Conservation (phyloP, 257 asterid species). For the Solanum chiquidenum region DNA sequence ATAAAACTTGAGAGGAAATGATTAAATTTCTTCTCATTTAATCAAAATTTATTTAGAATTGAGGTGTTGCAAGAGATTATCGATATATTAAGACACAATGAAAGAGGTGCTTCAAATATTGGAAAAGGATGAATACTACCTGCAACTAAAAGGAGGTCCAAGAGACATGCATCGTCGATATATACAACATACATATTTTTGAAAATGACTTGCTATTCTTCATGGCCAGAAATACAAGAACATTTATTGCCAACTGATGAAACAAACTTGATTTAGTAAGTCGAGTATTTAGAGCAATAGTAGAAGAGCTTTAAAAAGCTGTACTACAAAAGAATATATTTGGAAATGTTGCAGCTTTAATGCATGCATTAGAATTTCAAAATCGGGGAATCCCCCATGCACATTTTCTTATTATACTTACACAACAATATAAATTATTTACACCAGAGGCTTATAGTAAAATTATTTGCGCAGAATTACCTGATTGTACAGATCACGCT, state of each 20-base stretch:
- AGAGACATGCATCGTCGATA: neutral
- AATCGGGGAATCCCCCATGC: neutral
- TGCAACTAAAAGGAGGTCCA: neutral
- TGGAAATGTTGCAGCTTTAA: neutral
- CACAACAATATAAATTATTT: no score
- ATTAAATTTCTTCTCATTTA: neutral
- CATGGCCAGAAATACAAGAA: neutral
- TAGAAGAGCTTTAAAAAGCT: no score
- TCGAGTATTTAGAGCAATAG: neutral
- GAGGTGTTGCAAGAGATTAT: neutral
- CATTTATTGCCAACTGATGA: no score
- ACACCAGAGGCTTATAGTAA: neutral
- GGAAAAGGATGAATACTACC: neutral
- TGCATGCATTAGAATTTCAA: neutral
- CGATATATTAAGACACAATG: neutral
- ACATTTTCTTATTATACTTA: no score
- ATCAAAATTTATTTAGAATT: no score
- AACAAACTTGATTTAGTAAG: no score
- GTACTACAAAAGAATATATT: neutral
- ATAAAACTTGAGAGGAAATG: neutral
- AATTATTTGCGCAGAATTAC: no score
- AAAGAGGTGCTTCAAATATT: neutral
- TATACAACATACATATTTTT: no score
- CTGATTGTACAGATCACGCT: neutral
- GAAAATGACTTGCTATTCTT: neutral